Percentiles rank a stretch among this genome's conserved stretches.
Conservation (phyloP, 495 filamentous ascomycete species). For the Lophium mytilinum region DNA sequence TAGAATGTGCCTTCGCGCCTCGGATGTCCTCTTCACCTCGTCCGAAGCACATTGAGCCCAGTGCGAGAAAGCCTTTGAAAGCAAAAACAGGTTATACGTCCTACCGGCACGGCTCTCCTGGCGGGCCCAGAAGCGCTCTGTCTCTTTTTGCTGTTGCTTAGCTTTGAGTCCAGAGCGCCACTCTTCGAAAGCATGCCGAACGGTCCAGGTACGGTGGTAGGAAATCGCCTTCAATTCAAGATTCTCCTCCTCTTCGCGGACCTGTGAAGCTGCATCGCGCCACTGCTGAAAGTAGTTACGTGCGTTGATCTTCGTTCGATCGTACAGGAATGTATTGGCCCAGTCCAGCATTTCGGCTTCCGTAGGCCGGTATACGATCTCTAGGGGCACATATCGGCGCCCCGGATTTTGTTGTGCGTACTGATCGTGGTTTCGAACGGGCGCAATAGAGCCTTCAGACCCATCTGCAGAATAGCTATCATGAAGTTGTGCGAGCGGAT, state of each 20-base stretch:
- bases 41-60: conserved; percentile 60
- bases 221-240: conserved; percentile 44
- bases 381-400: conserved; percentile 28
- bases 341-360: conserved; percentile 50
- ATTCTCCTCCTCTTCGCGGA: conserved; percentile 37
- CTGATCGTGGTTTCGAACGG: conserved; percentile 9
- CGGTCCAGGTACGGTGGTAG: conserved; percentile 45
- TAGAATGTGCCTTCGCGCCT: conserved; percentile 60
- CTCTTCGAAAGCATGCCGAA: conserved; percentile 49
- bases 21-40: conserved; percentile 48
- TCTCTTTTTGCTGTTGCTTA: conserved; percentile 42
- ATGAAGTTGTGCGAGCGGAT: background rate
- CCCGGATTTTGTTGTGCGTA: conserved; percentile 26
- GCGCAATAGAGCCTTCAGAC: conserved; percentile 14
- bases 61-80: conserved; percentile 65
- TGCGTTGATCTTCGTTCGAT: conserved; percentile 9
- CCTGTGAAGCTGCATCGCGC: conserved; percentile 34
- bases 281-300: conserved; percentile 7
- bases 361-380: conserved; percentile 45
- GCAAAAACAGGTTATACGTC: conserved; percentile 56
- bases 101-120: conserved; percentile 52
- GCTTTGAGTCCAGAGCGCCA: conserved; percentile 48
- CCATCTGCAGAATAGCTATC: conserved; percentile 13
- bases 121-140: conserved; percentile 53
- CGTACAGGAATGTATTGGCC: conserved; percentile 52